These are phyloP conservation scores for Stagonosporopsis rhizophila DNA, from an alignment of 2,329 filamentous ascomycete genomes.

Conservation along the genomic window DNA sequence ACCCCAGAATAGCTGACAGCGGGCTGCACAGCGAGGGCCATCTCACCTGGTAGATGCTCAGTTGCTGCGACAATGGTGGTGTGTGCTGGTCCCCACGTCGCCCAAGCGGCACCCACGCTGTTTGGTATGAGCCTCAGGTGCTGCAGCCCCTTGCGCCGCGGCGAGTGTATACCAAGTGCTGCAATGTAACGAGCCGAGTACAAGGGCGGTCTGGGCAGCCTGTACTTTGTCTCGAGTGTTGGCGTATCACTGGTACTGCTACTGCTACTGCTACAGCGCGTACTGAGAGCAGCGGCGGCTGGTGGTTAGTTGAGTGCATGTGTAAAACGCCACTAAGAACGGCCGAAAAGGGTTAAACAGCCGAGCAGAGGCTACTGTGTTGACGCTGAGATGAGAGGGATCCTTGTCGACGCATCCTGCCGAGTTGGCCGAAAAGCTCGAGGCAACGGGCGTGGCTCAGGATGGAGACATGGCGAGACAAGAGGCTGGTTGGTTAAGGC, in stretches of 20 bases:
- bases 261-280: slow-evolving; percentile 21
- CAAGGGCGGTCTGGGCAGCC: slow-evolving; percentile 7
- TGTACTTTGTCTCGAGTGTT: slow-evolving; percentile 1
- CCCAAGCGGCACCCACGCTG: not conserved
- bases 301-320: slow-evolving; percentile 23
- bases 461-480: slow-evolving; percentile 9
- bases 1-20: slow-evolving; percentile 22
- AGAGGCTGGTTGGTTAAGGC: slow-evolving; percentile 9
- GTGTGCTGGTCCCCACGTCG: slow-evolving; percentile 19
- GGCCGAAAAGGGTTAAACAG: slow-evolving; percentile 32
- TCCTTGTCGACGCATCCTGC: slow-evolving; percentile 35
- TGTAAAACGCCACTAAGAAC: slow-evolving; percentile 29
- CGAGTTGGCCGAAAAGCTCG: slow-evolving; percentile 34
- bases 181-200: not conserved
- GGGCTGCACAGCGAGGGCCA: slow-evolving; percentile 8
- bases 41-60: slow-evolving; percentile 9
- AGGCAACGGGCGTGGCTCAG: slow-evolving; percentile 13
- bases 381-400: slow-evolving; percentile 17
- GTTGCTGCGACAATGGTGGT: slow-evolving; percentile 18
- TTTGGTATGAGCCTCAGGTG: slow-evolving; percentile 1
- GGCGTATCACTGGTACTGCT: no score
- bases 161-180: not conserved
- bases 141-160: not conserved
- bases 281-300: slow-evolving; percentile 31
- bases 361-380: slow-evolving; percentile 33